Evolutionary conservation across 805 yeast species (phyloP), one percentile per base, ranked within the genome.

Genomic region (Starmerella apicola): DNA sequence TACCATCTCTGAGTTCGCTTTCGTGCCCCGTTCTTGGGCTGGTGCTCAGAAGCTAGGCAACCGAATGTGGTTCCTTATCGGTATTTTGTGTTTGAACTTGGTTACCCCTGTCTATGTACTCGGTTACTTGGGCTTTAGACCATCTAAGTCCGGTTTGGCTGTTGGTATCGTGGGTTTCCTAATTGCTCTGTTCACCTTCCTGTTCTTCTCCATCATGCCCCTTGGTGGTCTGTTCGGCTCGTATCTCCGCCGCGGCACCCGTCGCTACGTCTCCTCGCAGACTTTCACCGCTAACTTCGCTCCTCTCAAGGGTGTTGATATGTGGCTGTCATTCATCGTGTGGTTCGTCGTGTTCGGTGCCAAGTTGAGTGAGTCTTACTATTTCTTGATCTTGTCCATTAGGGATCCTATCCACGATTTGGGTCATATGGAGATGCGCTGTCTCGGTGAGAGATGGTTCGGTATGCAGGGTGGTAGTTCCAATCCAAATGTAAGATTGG

Each of bases 21-120:
- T 85, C 56, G 97, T 91, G 46, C 98, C 98, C 51, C 79, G 97
- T 65, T 75, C 79, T 53, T 91, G 97, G 97, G 94, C 97, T 26
- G 98, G 99, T 64, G 96, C 97, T 61, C 97, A 88, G 67, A 95
- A 82, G 61, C 72, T 91, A 58, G 67, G 84, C 28, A 83, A 95
- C 65, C 79, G 98, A 60, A 69, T 91, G 54, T 58, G 78, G 68
- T 80, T 86, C 59, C 63, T 88, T 59, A 51, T 78, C 39, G 50
- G 73, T 38, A 73, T 85, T 51, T 67, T 85, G 42, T 68, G 66
- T 39, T 54, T 78, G 47, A 91, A 88, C 63, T 67, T 88, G 57
- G 93, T 78, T 51, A 94, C 97, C 28, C 75, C 83, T 24, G 75
- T 83, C 41, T 91, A 82, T 57, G 78, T 86, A 29, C 83, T 84